phyloP scores from a whole-genome alignment of 371 early-diverging fungal species.

The Gilbertella persicaria region DNA sequence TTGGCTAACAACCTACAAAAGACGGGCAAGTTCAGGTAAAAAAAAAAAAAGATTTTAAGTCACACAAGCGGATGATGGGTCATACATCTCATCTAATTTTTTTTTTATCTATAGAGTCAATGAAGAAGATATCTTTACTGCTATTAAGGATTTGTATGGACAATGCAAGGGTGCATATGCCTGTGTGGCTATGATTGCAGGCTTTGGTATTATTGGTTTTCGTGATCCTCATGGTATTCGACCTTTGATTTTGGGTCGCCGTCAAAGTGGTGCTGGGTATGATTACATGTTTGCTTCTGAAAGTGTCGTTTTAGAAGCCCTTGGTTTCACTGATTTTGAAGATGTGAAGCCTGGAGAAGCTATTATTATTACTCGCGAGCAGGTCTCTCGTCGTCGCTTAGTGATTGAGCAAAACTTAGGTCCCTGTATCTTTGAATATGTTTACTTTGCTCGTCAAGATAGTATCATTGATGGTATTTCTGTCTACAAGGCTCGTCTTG shows the following conservation, averaged over 20 bases:
- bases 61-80: slow-evolving; percentile 4
- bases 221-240: slow-evolving; percentile 96
- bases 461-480: slow-evolving; percentile 97
- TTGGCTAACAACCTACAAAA: slow-evolving; percentile 91
- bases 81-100: slow-evolving; percentile 30
- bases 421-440: slow-evolving; percentile 98
- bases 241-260: slow-evolving; percentile 89
- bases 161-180: slow-evolving; percentile 93
- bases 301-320: slow-evolving; percentile 88
- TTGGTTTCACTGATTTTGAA: slow-evolving; percentile 84
- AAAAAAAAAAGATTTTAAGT: slow-evolving; percentile 8
- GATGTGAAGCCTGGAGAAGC: slow-evolving; percentile 95
- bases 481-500: slow-evolving; percentile 95
- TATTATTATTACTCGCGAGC: slow-evolving; percentile 80
- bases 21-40: slow-evolving; percentile 89
- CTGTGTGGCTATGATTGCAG: slow-evolving; percentile 95
- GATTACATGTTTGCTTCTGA: slow-evolving; percentile 98
- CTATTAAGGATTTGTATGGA: slow-evolving; percentile 80
- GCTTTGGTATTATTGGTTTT: slow-evolving; percentile 88
- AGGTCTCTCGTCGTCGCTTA: slow-evolving; percentile 67
- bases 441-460: slow-evolving; percentile 98
- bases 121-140: slow-evolving; percentile 95
- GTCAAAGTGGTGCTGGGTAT: slow-evolving; percentile 53
- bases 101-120: slow-evolving; percentile 66
- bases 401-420: slow-evolving; percentile 62